Evolutionary conservation across 257 asterid species (phyloP).

Genomic region (Solanum piurae): DNA sequence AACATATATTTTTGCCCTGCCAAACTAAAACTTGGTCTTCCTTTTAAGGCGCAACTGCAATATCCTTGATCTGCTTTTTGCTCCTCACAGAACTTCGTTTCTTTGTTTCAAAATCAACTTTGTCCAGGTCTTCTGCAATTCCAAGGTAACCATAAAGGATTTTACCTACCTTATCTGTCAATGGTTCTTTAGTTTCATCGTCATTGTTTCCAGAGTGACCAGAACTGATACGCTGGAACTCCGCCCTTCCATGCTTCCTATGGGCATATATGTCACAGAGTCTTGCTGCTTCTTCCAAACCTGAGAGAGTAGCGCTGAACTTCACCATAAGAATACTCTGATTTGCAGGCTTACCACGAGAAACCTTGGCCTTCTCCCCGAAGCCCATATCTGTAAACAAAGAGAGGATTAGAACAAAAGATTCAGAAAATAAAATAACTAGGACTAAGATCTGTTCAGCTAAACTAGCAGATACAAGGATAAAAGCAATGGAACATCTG

Average conservation of each 20-base stretch:
- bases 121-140: slow-evolving; percentile 54
- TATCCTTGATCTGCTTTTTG: slow-evolving; percentile 42
- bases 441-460: not conserved
- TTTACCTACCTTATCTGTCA: slow-evolving; percentile 14
- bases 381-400: slow-evolving; percentile 40
- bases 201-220: not conserved
- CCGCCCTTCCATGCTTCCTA: slow-evolving; percentile 37
- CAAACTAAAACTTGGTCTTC: not conserved
- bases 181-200: slow-evolving; percentile 1
- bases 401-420: not conserved
- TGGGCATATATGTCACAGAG: slow-evolving; percentile 26
- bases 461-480: not conserved
- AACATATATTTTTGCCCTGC: not conserved
- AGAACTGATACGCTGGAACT: slow-evolving; percentile 18
- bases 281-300: slow-evolving; percentile 57
- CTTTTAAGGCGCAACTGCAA: slow-evolving; percentile 22
- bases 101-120: slow-evolving; percentile 52
- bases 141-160: slow-evolving; percentile 51
- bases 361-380: slow-evolving; percentile 41
- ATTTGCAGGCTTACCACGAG: slow-evolving; percentile 52
- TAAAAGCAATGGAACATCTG: not conserved
- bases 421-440: not conserved
- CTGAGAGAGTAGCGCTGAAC: slow-evolving; percentile 58
- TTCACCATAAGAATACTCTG: slow-evolving; percentile 51
- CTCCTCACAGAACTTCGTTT: slow-evolving; percentile 51